Evolutionary conservation across 129 eudicot species (phyloP).

Genomic region (Helianthus annuus): HanXRQr2.0-SUNRISE NC_035435.2:173244284-173244783

Average conservation of each 20-base stretch:
- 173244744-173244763: no score
- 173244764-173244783: no score
- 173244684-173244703: not conserved
- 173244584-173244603: conserved; percentile 63
- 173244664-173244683: conserved; percentile 32
- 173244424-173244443: conserved; percentile 47
- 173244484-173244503: conserved; percentile 70
- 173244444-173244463: conserved; percentile 54
- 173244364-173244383: conserved; percentile 86
- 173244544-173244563: conserved; percentile 57
- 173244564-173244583: conserved; percentile 64
- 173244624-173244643: conserved; percentile 50
- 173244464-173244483: conserved; percentile 54
- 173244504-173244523: conserved; percentile 48
- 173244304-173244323: conserved; percentile 81
- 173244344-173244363: conserved; percentile 78
- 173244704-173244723: not conserved
- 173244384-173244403: conserved; percentile 67
- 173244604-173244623: conserved; percentile 69
- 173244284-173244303: conserved; percentile 86
- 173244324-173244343: conserved; percentile 59
- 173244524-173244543: conserved; percentile 51
- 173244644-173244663: conserved; percentile 29
- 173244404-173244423: conserved; percentile 45
- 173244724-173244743: no score